Conservation (phyloP, 768 basidiomycete species). For the Suillus cothurnatus region DNA sequence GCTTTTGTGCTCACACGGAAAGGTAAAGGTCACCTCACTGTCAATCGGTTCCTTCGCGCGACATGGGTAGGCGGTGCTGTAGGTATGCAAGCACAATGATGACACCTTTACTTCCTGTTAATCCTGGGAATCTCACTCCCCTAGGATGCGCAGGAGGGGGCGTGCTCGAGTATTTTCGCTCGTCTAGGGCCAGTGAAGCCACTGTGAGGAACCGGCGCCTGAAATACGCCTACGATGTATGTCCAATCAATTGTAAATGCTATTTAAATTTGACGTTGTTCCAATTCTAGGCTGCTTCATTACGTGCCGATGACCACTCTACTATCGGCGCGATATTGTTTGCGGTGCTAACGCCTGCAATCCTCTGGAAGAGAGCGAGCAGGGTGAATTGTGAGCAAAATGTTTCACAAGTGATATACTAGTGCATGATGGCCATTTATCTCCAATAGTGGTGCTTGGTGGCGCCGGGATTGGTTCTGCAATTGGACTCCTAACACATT, state of each 20-base stretch:
- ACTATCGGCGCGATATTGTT: slow-evolving; percentile 71
- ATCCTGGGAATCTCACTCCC: neutral
- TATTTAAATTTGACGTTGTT: slow-evolving; percentile 7
- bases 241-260: slow-evolving; percentile 14
- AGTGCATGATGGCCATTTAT: neutral
- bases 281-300: slow-evolving; percentile 47
- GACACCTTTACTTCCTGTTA: neutral
- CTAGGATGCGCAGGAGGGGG: slow-evolving; percentile 49
- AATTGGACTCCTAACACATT: slow-evolving; percentile 60
- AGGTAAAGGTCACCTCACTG: slow-evolving; percentile 53
- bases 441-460: slow-evolving; percentile 61
- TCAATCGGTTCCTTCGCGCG: slow-evolving; percentile 67
- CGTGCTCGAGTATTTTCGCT: slow-evolving; percentile 61
- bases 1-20: slow-evolving; percentile 54
- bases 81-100: slow-evolving; percentile 41
- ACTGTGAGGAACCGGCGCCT: slow-evolving; percentile 52
- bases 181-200: slow-evolving; percentile 53
- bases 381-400: slow-evolving; percentile 55
- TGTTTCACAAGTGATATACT: neutral
- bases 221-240: slow-evolving; percentile 60
- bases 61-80: slow-evolving; percentile 71
- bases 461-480: slow-evolving; percentile 70
- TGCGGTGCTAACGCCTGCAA: slow-evolving; percentile 63
- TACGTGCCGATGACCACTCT: slow-evolving; percentile 73
- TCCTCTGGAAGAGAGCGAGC: slow-evolving; percentile 72